Conservation (phyloP, 176 grass and related monocot genomes). For the Aegilops umbellulata region DNA sequence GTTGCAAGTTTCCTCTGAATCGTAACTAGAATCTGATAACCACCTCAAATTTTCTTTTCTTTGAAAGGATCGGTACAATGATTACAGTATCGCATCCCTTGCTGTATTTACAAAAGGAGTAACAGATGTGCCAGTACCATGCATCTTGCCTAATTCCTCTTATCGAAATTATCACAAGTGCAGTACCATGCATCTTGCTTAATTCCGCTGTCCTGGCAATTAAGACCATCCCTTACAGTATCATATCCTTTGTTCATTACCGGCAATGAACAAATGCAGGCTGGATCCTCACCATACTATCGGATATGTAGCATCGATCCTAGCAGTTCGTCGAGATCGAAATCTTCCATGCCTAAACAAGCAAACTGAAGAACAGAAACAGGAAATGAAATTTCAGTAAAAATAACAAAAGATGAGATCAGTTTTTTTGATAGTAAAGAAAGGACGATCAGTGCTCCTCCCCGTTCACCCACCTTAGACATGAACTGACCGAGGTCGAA, state of each 20-base stretch:
- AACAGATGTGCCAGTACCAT: too few species aligned
- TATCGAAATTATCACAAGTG: too few species aligned
- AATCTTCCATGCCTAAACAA: background rate
- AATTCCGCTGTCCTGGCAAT: too few species aligned
- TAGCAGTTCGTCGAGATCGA: background rate
- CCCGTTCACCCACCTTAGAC: constrained; percentile 39
- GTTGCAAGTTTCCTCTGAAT: background rate
- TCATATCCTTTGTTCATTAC: background rate
- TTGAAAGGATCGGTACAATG: too few species aligned
- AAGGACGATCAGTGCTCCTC: constrained; percentile 29
- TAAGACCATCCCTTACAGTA: too few species aligned
- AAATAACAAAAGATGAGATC: background rate
- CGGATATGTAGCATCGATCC: background rate
- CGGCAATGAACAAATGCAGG: background rate
- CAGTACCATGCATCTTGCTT: too few species aligned
- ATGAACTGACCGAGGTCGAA: constrained; percentile 64
- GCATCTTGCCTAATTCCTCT: too few species aligned
- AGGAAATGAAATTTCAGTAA: background rate
- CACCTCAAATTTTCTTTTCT: too few species aligned
- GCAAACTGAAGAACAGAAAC: background rate
- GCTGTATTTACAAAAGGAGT: too few species aligned
- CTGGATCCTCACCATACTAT: background rate
- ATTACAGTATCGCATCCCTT: too few species aligned
- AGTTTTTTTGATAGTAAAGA: background rate
- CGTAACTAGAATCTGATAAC: too few species aligned